phyloP scores from a whole-genome alignment of 768 basidiomycete genomes.

The Pulveroboletus sp. region DNA sequence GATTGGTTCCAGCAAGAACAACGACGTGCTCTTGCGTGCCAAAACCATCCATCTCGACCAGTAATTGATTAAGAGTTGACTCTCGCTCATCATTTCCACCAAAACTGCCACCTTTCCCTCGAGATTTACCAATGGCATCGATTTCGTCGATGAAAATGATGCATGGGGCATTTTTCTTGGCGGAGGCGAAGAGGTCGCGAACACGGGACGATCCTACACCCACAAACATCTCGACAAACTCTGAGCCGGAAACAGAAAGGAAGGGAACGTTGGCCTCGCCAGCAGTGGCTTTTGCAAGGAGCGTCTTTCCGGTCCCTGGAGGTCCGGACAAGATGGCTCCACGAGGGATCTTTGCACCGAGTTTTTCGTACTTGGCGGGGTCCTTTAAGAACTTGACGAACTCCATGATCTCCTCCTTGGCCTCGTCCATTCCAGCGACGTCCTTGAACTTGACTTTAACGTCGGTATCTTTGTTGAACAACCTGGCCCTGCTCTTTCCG shows the following conservation, averaged over 20 bases:
- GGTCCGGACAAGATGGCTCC: constrained; percentile 94
- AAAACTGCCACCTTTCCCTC: constrained; percentile 73
- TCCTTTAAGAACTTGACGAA: constrained; percentile 99
- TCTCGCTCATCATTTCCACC: constrained; percentile 98
- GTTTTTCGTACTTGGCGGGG: constrained; percentile 88
- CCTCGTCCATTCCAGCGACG: constrained; percentile 99
- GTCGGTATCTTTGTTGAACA: constrained; percentile 97
- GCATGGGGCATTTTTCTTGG: constrained; percentile 96
- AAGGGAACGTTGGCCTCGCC: constrained; percentile 98
- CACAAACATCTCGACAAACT: constrained; percentile 99
- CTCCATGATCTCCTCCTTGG: constrained; percentile 99
- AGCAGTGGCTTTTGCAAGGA: constrained; percentile 97
- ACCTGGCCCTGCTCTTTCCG: constrained; percentile 89
- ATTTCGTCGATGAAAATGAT: constrained; percentile 99
- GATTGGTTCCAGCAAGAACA: constrained; percentile 93
- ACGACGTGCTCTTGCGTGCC: constrained; percentile 97
- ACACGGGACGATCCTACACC: constrained; percentile 98
- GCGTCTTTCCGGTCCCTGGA: constrained; percentile 97
- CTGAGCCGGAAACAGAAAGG: constrained; percentile 97
- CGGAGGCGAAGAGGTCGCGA: constrained; percentile 94
- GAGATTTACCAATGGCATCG: constrained; percentile 95
- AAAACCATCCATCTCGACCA: constrained; percentile 99
- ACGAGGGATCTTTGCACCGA: constrained; percentile 97
- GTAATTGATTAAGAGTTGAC: constrained; percentile 92
- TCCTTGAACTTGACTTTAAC: constrained; percentile 93